These are phyloP conservation scores for Nepenthes mirabilis DNA, from an alignment of 148 eudicot species.

Conservation along the genomic window DNA sequence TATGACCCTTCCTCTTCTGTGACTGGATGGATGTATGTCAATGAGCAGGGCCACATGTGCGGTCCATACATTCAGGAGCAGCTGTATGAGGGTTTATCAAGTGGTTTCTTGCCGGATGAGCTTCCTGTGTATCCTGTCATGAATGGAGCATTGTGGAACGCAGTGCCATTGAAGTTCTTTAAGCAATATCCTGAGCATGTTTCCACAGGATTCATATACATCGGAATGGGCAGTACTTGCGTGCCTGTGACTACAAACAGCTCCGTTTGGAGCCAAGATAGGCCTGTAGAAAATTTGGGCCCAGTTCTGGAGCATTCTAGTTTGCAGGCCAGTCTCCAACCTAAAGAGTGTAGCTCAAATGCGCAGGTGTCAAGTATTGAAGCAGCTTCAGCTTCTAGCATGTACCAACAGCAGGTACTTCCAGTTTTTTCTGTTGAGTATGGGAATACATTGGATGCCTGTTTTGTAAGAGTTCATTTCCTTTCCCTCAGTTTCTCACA, in stretches of 20 bases:
- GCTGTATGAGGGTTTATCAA: slow-evolving; percentile 64
- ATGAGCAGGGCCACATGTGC: slow-evolving; percentile 76
- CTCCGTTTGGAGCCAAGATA: slow-evolving; percentile 5
- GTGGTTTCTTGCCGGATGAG: slow-evolving; percentile 75
- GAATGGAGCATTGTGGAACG: slow-evolving; percentile 41
- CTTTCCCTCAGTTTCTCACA: too few relatives aligned
- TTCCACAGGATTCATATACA: slow-evolving; percentile 57
- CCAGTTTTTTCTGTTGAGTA: background rate
- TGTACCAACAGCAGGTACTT: slow-evolving; percentile 32
- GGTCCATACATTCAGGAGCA: slow-evolving; percentile 90
- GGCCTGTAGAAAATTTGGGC: slow-evolving; percentile 3
- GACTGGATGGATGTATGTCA: slow-evolving; percentile 91
- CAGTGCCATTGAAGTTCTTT: slow-evolving; percentile 70
- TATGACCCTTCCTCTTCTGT: slow-evolving; percentile 24
- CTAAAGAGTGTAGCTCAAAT: slow-evolving; percentile 10
- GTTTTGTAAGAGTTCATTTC: too few relatives aligned
- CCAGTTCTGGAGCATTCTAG: slow-evolving; percentile 11
- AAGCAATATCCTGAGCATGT: slow-evolving; percentile 81
- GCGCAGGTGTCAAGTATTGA: slow-evolving; percentile 10
- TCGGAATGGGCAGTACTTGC: slow-evolving; percentile 19
- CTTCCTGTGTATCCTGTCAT: slow-evolving; percentile 76
- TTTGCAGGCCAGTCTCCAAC: slow-evolving; percentile 10
- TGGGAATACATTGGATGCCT: background rate
- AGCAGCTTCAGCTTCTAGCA: slow-evolving; percentile 11
- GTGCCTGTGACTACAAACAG: slow-evolving; percentile 6